Evolutionary conservation across 108 stramenopile genomes (phyloP).

Genomic region (Cyclotella choctawhatcheeana): DNA sequence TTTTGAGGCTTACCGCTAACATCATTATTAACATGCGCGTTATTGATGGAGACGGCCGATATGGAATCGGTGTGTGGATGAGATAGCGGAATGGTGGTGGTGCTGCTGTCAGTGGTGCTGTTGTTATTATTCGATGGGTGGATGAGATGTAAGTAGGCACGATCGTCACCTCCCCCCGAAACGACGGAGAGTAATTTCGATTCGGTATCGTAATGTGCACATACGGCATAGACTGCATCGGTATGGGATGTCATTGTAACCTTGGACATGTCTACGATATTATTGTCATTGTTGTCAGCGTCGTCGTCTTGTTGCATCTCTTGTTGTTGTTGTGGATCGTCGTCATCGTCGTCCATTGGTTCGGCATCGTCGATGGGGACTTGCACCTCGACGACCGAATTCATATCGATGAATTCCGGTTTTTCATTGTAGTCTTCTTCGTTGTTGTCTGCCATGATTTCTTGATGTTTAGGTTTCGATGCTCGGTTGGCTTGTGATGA

Average conservation of each 20-base stretch:
- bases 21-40: slow-evolving; percentile 51
- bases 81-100: slow-evolving; percentile 44
- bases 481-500: too few species aligned
- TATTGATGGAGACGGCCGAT: slow-evolving; percentile 84
- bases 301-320: slow-evolving; percentile 31
- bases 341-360: slow-evolving; percentile 56
- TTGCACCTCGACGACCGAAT: slow-evolving; percentile 82
- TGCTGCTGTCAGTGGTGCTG: slow-evolving; percentile 14
- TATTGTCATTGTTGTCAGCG: slow-evolving; percentile 16
- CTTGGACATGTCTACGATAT: slow-evolving; percentile 62
- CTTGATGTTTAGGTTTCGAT: neutral
- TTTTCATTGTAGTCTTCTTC: slow-evolving; percentile 59
- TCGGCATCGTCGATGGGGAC: slow-evolving; percentile 51
- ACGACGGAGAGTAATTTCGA: slow-evolving; percentile 59
- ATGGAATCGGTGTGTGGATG: slow-evolving; percentile 90
- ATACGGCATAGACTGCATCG: slow-evolving; percentile 74
- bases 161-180: slow-evolving; percentile 95
- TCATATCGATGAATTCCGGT: slow-evolving; percentile 69
- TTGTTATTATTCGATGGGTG: slow-evolving; percentile 6
- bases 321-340: slow-evolving; percentile 12
- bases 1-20: slow-evolving; percentile 47
- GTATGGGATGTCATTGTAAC: slow-evolving; percentile 59
- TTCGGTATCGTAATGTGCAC: slow-evolving; percentile 61
- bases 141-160: slow-evolving; percentile 85
- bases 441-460: slow-evolving; percentile 16